phyloP scores from a whole-genome alignment of 768 basidiomycete species.

The Termitomyces sp. region DNA sequence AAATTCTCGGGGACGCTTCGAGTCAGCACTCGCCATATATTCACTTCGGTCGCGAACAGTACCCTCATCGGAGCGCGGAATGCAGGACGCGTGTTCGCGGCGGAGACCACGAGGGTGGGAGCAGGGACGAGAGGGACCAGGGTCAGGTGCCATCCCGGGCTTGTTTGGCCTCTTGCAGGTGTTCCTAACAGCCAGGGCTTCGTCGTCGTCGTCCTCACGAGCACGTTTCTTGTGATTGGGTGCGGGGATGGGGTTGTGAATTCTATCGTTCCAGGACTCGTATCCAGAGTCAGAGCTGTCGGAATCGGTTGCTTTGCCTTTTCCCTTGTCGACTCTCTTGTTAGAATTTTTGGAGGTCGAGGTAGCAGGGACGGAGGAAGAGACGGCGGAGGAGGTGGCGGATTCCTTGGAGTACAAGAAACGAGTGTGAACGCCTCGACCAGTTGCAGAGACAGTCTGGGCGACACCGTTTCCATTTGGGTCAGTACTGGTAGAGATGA shows the following conservation, averaged over 20 bases:
- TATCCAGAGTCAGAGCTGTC: not conserved
- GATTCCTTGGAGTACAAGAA: not conserved
- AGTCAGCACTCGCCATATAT: not conserved
- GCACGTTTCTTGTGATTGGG: not conserved
- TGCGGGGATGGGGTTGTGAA: not conserved
- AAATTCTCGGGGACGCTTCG: not conserved
- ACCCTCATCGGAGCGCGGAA: not conserved
- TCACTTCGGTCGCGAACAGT: not conserved
- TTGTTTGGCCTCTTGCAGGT: not conserved
- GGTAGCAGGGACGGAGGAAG: not conserved
- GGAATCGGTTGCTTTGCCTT: not conserved
- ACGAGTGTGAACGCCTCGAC: not conserved
- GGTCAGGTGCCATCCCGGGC: not conserved
- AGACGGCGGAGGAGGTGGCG: not conserved
- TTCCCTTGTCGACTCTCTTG: not conserved
- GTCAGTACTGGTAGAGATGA: not conserved
- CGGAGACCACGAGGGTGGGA: not conserved
- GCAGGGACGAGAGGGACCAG: not conserved
- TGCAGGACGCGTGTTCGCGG: not conserved
- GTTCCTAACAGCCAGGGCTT: not conserved
- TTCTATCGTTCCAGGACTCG: not conserved
- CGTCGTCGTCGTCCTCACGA: not conserved
- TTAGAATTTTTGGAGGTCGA: not conserved
- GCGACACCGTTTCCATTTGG: not conserved
- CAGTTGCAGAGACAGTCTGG: not conserved